phyloP scores from a whole-genome alignment of 2,329 filamentous ascomycete genomes.

The Graphilbum sp. region DNA sequence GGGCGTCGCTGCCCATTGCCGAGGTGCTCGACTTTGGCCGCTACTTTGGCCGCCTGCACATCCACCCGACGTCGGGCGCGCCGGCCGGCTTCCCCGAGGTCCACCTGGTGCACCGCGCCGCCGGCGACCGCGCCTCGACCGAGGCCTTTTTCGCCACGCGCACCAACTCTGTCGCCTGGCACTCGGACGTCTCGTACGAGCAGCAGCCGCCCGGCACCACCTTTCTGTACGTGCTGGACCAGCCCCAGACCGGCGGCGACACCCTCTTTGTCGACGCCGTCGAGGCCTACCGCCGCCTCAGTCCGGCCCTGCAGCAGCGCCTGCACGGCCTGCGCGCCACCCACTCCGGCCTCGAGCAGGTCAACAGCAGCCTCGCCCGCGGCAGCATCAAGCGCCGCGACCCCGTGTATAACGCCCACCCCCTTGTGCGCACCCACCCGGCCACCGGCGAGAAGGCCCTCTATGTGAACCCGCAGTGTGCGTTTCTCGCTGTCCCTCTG shows the following conservation, averaged over 20 bases:
- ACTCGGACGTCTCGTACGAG: slow-evolving; percentile 80
- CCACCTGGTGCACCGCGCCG: slow-evolving; percentile 57
- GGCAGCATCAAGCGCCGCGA: slow-evolving; percentile 61
- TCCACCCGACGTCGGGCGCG: slow-evolving; percentile 55
- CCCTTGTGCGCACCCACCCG: slow-evolving; percentile 67
- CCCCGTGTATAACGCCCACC: slow-evolving; percentile 58
- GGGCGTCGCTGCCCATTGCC: slow-evolving; percentile 44
- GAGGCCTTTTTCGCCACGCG: slow-evolving; percentile 45
- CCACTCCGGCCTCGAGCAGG: slow-evolving; percentile 73
- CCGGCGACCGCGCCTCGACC: slow-evolving; percentile 43
- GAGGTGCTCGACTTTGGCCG: slow-evolving; percentile 47
- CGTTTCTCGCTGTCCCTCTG: slow-evolving; percentile 15
- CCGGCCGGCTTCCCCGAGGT: slow-evolving; percentile 53
- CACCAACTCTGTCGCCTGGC: slow-evolving; percentile 75
- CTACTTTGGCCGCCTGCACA: slow-evolving; percentile 48
- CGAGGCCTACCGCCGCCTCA: slow-evolving; percentile 68
- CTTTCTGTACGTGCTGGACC: slow-evolving; percentile 77
- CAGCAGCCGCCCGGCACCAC: slow-evolving; percentile 78
- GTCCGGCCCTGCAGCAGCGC: slow-evolving; percentile 60
- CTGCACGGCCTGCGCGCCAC: slow-evolving; percentile 67
- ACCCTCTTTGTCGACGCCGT: slow-evolving; percentile 69
- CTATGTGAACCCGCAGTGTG: slow-evolving; percentile 70
- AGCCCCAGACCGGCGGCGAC: slow-evolving; percentile 64
- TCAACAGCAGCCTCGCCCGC: slow-evolving; percentile 46
- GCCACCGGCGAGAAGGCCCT: slow-evolving; percentile 71